These are phyloP conservation scores for Aspergillus novoparasiticus DNA, from an alignment of 2,329 filamentous ascomycete species.

Conservation along the genomic window DNA sequence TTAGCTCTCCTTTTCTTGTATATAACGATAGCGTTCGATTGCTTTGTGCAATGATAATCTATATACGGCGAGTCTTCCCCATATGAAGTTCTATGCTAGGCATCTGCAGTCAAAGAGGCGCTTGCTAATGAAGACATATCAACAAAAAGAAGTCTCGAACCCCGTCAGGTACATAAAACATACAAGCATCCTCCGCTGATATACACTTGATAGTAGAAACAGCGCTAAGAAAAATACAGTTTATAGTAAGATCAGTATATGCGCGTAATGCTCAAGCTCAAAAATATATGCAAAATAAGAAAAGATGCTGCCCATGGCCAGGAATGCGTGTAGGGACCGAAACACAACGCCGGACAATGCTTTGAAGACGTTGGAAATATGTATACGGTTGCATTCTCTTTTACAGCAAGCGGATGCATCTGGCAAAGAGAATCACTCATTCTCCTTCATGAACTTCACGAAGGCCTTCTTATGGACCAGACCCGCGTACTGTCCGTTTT, in stretches of 20 bases:
- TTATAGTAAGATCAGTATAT: neutral
- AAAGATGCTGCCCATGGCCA: neutral
- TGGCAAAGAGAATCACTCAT: slow-evolving; percentile 52
- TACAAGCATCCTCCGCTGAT: neutral
- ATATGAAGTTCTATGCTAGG: neutral
- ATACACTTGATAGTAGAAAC: neutral
- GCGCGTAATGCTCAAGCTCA: neutral
- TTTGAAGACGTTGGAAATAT: neutral
- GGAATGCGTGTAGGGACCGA: neutral
- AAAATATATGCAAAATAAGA: neutral
- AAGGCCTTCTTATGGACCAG: slow-evolving; percentile 98
- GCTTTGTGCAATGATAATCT: slow-evolving; percentile 1
- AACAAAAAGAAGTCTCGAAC: neutral
- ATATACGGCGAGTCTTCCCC: neutral
- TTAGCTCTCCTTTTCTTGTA: neutral
- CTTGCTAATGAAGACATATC: slow-evolving; percentile 1
- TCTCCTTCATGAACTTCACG: slow-evolving; percentile 87
- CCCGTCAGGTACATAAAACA: neutral
- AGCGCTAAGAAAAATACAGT: neutral
- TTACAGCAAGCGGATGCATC: neutral
- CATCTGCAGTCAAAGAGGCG: neutral
- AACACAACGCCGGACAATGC: neutral
- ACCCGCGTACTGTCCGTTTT: slow-evolving; percentile 82
- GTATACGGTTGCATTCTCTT: neutral
- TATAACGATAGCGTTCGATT: neutral